Evolutionary conservation across 306 rosid species (phyloP).

Genomic region (Acacia confusa): DNA sequence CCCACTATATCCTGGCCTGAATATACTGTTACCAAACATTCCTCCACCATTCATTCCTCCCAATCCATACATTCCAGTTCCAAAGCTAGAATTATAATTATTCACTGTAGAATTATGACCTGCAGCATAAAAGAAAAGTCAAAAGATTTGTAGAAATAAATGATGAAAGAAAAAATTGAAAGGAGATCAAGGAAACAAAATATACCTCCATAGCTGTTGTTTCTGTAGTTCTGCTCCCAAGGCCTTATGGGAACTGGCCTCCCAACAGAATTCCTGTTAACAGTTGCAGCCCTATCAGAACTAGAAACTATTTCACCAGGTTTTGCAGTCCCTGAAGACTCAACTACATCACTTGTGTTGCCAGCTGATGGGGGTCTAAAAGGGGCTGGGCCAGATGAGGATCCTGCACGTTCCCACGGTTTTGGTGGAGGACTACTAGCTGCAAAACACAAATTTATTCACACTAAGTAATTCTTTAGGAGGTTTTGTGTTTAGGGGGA

Average conservation of each 20-base stretch:
- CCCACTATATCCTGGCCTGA: constrained; percentile 81
- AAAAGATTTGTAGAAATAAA: constrained; percentile 18
- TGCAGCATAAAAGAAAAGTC: constrained; percentile 13
- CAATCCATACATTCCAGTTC: constrained; percentile 58
- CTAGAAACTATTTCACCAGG: constrained; percentile 90
- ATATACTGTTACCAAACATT: constrained; percentile 79
- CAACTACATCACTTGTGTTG: constrained; percentile 86
- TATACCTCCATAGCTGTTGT: constrained; percentile 61
- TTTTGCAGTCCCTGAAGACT: constrained; percentile 94
- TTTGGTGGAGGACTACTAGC: constrained; percentile 80
- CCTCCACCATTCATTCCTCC: constrained; percentile 88
- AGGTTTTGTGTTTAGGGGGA: neutral
- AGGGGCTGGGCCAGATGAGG: constrained; percentile 84
- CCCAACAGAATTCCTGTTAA: constrained; percentile 58
- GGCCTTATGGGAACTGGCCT: constrained; percentile 94
- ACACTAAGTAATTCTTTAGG: constrained; percentile 3
- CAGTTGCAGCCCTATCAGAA: constrained; percentile 48
- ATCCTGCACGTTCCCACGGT: constrained; percentile 92
- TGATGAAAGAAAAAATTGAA: constrained; percentile 7
- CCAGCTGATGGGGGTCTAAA: constrained; percentile 87
- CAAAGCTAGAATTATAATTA: constrained; percentile 63
- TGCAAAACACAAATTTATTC: constrained; percentile 39
- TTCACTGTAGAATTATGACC: constrained; percentile 78
- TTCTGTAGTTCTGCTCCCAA: constrained; percentile 88
- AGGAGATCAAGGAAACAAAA: neutral